Evolutionary conservation across 169 alveolate species (phyloP).

Genomic region (Plasmodium gaboni): DNA sequence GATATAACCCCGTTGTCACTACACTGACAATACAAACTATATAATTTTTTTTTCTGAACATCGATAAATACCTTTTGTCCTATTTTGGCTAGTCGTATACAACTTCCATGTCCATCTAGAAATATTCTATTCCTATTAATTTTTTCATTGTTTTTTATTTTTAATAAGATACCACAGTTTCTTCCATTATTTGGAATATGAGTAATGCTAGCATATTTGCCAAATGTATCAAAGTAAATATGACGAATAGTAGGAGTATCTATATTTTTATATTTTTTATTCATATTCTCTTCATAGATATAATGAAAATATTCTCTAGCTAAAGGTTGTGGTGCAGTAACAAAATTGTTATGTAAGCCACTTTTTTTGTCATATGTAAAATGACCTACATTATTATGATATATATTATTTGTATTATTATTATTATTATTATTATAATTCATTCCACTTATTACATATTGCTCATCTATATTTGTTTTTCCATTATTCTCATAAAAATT

Average conservation of each 20-base stretch:
- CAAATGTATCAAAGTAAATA: slow-evolving; percentile 67
- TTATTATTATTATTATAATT: not conserved
- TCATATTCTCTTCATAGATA: slow-evolving; percentile 63
- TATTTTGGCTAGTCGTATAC: slow-evolving; percentile 63
- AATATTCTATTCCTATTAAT: slow-evolving; percentile 31
- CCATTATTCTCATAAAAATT: too few relatives aligned
- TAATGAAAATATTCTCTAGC: slow-evolving; percentile 54
- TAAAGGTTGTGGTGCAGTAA: not conserved
- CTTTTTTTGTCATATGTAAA: too few relatives aligned
- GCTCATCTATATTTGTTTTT: too few relatives aligned
- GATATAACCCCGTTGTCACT: slow-evolving; percentile 73
- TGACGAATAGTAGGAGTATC: slow-evolving; percentile 74
- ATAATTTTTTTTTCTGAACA: slow-evolving; percentile 26
- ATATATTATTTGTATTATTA: not conserved
- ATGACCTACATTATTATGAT: not conserved
- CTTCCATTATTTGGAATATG: slow-evolving; percentile 68
- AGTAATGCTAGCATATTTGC: slow-evolving; percentile 54
- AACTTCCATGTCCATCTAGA: slow-evolving; percentile 70
- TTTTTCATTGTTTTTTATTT: slow-evolving; percentile 5
- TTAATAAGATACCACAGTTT: slow-evolving; percentile 52
- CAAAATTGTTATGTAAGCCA: not conserved
- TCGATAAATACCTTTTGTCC: slow-evolving; percentile 47
- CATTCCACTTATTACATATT: too few relatives aligned
- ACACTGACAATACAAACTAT: slow-evolving; percentile 73
- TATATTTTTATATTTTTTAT: slow-evolving; percentile 51